Evolutionary conservation across 2,329 filamentous ascomycete genomes (phyloP).

Genomic region (Sporothrix globosa): DNA sequence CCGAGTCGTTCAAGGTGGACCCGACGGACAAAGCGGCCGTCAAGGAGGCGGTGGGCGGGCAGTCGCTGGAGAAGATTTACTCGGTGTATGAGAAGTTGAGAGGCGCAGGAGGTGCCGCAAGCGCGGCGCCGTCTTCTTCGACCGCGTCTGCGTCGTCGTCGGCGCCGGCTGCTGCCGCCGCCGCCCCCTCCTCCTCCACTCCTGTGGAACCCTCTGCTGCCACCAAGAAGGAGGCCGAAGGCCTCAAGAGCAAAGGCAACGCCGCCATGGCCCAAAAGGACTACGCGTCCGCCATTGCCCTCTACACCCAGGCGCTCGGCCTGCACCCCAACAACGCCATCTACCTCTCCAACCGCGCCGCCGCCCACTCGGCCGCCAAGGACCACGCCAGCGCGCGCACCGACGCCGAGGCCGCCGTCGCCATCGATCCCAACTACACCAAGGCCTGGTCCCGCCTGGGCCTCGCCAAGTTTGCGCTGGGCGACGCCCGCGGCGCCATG

Average conservation of each 20-base stretch:
- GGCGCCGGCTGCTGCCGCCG: constrained; percentile 45
- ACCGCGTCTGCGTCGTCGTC: constrained; percentile 48
- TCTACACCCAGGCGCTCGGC: constrained; percentile 84
- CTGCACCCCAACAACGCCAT: constrained; percentile 86
- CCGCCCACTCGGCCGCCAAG: constrained; percentile 81
- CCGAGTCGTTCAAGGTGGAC: constrained; percentile 94
- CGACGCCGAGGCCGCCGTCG: constrained; percentile 89
- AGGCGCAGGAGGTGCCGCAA: constrained; percentile 47
- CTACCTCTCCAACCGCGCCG: constrained; percentile 96
- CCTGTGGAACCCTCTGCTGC: constrained; percentile 38
- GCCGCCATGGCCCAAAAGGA: constrained; percentile 94
- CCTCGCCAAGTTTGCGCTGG: constrained; percentile 86
- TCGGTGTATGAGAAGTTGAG: constrained; percentile 92
- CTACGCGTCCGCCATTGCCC: constrained; percentile 77
- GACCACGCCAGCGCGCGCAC: constrained; percentile 82
- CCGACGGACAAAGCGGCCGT: constrained; percentile 73
- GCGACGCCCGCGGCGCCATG: constrained; percentile 88
- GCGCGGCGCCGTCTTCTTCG: constrained; percentile 44
- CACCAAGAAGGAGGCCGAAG: constrained; percentile 79
- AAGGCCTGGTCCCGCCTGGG: constrained; percentile 96
- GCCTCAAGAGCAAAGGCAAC: constrained; percentile 88
- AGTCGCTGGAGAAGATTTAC: constrained; percentile 90
- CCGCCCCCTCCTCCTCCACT: constrained; percentile 48
- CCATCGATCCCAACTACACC: constrained; percentile 87
- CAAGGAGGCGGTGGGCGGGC: constrained; percentile 76